These are phyloP conservation scores for Fallopia convolvulus DNA, from an alignment of 148 eudicot genomes.

Conservation along the genomic window DNA sequence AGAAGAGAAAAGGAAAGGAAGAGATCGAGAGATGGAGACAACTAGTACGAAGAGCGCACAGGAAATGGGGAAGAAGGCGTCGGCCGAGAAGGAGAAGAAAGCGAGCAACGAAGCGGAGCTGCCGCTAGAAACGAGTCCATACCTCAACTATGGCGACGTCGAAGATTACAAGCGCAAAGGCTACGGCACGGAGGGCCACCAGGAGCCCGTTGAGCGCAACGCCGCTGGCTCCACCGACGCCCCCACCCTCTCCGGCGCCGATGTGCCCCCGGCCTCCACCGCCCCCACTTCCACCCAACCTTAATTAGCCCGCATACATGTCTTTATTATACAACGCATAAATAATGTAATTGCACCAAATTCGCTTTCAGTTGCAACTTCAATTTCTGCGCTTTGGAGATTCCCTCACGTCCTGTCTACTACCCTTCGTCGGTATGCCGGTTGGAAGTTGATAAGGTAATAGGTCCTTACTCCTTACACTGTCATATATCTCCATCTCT, in stretches of 20 bases:
- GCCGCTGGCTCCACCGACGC: slow-evolving; percentile 74
- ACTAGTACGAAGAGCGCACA: slow-evolving; percentile 13
- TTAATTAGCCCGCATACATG: too few species aligned
- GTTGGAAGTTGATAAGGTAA: too few species aligned
- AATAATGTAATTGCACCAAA: too few species aligned
- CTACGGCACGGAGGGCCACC: slow-evolving; percentile 82
- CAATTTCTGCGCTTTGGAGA: not conserved
- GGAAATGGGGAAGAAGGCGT: slow-evolving; percentile 4
- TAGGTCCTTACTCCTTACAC: too few species aligned
- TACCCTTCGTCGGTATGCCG: too few species aligned
- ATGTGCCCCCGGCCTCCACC: slow-evolving; percentile 23
- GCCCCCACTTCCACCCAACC: slow-evolving; percentile 29
- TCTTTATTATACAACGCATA: not conserved
- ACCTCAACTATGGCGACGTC: slow-evolving; percentile 66
- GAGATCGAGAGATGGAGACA: slow-evolving; percentile 21
- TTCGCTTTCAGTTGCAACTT: too few species aligned
- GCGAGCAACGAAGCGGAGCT: slow-evolving; percentile 32
- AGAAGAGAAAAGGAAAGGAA: not conserved
- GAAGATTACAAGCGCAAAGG: slow-evolving; percentile 88
- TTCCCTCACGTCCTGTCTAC: too few species aligned
- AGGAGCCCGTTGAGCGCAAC: slow-evolving; percentile 37
- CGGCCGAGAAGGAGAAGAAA: slow-evolving; percentile 16
- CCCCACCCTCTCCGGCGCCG: slow-evolving; percentile 52
- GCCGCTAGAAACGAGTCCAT: slow-evolving; percentile 70
- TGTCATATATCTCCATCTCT: too few species aligned